These are phyloP conservation scores for Zasmidium citrigriseum DNA, from an alignment of 2,329 filamentous ascomycete genomes.

Conservation along the genomic window DNA sequence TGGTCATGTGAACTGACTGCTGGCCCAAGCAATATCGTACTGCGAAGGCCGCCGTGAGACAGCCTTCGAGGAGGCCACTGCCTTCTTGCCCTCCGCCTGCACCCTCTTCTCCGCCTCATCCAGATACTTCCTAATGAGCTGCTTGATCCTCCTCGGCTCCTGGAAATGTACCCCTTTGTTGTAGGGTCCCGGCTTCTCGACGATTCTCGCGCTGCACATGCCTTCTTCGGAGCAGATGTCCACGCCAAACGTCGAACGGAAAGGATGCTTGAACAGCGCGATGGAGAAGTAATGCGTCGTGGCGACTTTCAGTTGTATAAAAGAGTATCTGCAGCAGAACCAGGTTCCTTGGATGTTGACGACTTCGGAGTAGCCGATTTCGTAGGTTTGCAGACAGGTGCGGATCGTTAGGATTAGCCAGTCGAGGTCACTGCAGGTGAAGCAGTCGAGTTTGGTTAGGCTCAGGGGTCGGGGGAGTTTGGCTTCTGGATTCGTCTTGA, in stretches of 20 bases:
- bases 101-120: slow-evolving; percentile 2
- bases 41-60: background rate
- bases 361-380: slow-evolving; percentile 22
- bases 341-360: slow-evolving; percentile 13
- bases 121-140: slow-evolving; percentile 1
- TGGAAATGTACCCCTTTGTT: slow-evolving; percentile 7
- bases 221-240: slow-evolving; percentile 17
- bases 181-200: background rate
- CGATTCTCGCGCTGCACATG: slow-evolving; percentile 18
- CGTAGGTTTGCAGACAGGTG: slow-evolving; percentile 14
- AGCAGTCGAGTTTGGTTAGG: slow-evolving; percentile 6
- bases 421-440: slow-evolving; percentile 12
- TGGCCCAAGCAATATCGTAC: background rate
- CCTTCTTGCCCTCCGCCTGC: background rate
- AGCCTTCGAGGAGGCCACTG: background rate
- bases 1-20: too few species aligned
- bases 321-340: slow-evolving; percentile 19
- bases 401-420: slow-evolving; percentile 22
- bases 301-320: slow-evolving; percentile 13
- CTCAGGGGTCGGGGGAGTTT: slow-evolving; percentile 7
- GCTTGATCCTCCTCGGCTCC: slow-evolving; percentile 6
- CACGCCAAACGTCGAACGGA: slow-evolving; percentile 17
- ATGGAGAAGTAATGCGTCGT: slow-evolving; percentile 28
- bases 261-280: slow-evolving; percentile 14
- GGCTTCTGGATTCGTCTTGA: slow-evolving; percentile 6